Evolutionary conservation across 306 rosid species (phyloP).

Genomic region (Parietaria judaica): DNA sequence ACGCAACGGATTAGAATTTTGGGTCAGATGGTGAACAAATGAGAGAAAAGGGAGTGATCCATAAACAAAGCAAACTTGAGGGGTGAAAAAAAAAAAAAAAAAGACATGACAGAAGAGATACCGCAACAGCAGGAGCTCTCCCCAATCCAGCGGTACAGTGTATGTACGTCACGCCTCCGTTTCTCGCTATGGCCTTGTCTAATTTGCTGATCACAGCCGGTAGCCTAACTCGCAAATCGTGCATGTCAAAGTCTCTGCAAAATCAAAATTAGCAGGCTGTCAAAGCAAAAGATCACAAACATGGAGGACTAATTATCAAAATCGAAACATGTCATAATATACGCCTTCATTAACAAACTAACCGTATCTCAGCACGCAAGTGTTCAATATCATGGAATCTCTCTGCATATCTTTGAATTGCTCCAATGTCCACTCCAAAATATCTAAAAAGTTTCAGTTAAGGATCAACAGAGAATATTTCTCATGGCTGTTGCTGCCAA

Average conservation of each 20-base stretch:
- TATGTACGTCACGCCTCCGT: slow-evolving; percentile 81
- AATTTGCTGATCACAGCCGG: slow-evolving; percentile 79
- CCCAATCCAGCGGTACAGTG: slow-evolving; percentile 99
- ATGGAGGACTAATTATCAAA: too few relatives aligned
- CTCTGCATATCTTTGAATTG: slow-evolving; percentile 64
- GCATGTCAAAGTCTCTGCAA: slow-evolving; percentile 84
- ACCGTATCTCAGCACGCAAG: slow-evolving; percentile 95
- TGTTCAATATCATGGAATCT: slow-evolving; percentile 65
- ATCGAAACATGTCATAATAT: too few relatives aligned
- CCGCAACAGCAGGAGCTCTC: slow-evolving; percentile 93
- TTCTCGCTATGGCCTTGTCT: slow-evolving; percentile 58
- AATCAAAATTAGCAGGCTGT: slow-evolving; percentile 16
- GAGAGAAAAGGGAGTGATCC: too few relatives aligned
- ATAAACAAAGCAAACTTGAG: not conserved
- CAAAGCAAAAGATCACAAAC: too few relatives aligned
- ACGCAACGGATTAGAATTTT: too few relatives aligned
- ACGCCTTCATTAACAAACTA: slow-evolving; percentile 5
- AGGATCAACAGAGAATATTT: slow-evolving; percentile 18
- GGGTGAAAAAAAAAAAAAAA: slow-evolving; percentile 10
- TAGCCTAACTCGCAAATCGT: slow-evolving; percentile 68
- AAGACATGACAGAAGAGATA: slow-evolving; percentile 24
- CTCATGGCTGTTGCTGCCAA: slow-evolving; percentile 2
- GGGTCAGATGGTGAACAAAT: too few relatives aligned
- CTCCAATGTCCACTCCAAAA: slow-evolving; percentile 85
- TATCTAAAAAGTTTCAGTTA: slow-evolving; percentile 45